A percentile compares a stretch with the other conserved stretches of the same genome.
These are phyloP conservation scores for Thecamonas trahens DNA, from an alignment of 78 protist species.

Conservation along the genomic window DNA sequence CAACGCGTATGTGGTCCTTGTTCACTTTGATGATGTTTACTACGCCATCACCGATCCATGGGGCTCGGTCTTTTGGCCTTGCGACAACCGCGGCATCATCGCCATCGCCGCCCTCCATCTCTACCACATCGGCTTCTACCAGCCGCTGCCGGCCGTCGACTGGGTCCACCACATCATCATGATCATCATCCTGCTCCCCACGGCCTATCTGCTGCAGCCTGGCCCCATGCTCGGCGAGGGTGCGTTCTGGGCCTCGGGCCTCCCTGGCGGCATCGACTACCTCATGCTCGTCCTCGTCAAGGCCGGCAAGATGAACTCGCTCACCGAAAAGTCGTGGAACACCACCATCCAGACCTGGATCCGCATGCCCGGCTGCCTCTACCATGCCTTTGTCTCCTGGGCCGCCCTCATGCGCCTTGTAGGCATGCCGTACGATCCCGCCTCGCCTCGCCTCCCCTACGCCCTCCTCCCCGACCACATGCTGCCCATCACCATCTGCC, in stretches of 20 bases:
- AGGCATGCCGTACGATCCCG: no score
- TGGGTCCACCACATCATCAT: conserved; percentile 18
- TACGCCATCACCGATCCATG: not conserved
- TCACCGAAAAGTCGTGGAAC: conserved; percentile 10
- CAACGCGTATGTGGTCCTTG: not conserved
- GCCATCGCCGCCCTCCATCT: conserved; percentile 19
- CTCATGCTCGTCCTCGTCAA: conserved; percentile 11
- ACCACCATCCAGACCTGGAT: not conserved
- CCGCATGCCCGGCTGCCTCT: conserved; percentile 7
- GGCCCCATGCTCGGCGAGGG: conserved; percentile 2
- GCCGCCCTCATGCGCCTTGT: not conserved
- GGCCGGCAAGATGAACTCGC: not conserved
- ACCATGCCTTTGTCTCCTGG: not conserved
- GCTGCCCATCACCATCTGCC: not conserved
- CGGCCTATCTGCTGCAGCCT: not conserved
- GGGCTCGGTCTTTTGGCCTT: not conserved
- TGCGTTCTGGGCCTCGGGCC: conserved; percentile 6
- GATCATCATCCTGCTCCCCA: conserved; percentile 4
- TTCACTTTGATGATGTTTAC: not conserved
- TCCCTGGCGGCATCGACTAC: conserved; percentile 39
- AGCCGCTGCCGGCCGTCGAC: not conserved
- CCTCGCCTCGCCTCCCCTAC: not conserved
- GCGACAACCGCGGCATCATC: not conserved
- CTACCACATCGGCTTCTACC: conserved; percentile 12
- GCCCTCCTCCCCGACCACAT: not conserved